Percentiles rank a stretch among this genome's conserved stretches.
These are phyloP conservation scores for Penicillium canariense DNA, from an alignment of 495 filamentous ascomycete genomes.

Conservation along the genomic window DNA sequence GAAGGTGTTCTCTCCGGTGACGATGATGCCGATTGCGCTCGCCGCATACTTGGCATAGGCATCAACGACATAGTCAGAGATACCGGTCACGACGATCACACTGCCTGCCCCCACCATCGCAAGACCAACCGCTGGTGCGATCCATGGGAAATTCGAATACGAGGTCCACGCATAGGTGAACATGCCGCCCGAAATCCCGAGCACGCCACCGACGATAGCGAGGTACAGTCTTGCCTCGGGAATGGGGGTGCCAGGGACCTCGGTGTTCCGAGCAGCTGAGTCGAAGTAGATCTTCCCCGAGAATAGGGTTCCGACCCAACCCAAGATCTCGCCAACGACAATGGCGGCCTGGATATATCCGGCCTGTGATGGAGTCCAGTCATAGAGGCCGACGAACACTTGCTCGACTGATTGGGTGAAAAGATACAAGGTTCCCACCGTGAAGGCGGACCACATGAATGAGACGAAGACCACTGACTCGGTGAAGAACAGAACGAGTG, in stretches of 20 bases:
- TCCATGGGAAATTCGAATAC: constrained; percentile 33
- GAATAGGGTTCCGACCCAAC: constrained; percentile 26
- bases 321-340: constrained; percentile 35
- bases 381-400: constrained; percentile 35
- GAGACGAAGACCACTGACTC: constrained; percentile 53
- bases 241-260: constrained; percentile 32
- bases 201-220: constrained; percentile 27
- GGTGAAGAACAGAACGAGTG: constrained; percentile 47
- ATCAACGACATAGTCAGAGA: constrained; percentile 35
- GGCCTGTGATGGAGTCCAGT: constrained; percentile 29
- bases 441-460: constrained; percentile 51
- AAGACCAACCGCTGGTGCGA: constrained; percentile 38
- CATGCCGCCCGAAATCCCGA: constrained; percentile 38
- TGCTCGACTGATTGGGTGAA: constrained; percentile 46
- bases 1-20: constrained; percentile 38
- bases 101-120: constrained; percentile 34
- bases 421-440: constrained; percentile 50
- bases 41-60: constrained; percentile 34
- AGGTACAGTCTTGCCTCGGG: constrained; percentile 39
- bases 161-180: constrained; percentile 42
- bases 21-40: constrained; percentile 37
- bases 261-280: constrained; percentile 30
- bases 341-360: constrained; percentile 41
- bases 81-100: constrained; percentile 29
- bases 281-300: constrained; percentile 30